Evolutionary conservation across 202 grass and related monocot genomes (phyloP).

Genomic region (Elaeis oleifera): DNA sequence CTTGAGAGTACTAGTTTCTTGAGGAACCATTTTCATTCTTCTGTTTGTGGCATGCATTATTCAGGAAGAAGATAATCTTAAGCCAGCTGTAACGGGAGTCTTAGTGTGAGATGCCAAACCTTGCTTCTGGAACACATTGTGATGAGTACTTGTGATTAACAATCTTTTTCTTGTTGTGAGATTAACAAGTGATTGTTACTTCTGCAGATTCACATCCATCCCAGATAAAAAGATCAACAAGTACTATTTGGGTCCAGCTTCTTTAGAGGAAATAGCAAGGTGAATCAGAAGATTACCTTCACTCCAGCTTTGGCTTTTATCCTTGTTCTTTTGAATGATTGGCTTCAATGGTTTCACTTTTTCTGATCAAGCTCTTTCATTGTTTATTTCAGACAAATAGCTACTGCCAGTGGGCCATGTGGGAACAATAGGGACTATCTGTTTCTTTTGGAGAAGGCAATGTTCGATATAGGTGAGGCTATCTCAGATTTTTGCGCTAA

Average conservation of each 20-base stretch:
- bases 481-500: slow-evolving; percentile 1
- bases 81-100: slow-evolving; percentile 47
- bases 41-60: background rate
- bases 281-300: slow-evolving; percentile 16
- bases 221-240: slow-evolving; percentile 77
- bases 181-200: no score
- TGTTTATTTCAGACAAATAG: slow-evolving; percentile 62
- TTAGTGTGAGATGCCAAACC: slow-evolving; percentile 52
- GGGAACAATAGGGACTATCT: slow-evolving; percentile 92
- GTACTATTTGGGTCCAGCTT: slow-evolving; percentile 85
- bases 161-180: slow-evolving; percentile 18
- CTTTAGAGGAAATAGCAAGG: slow-evolving; percentile 85
- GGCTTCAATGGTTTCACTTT: background rate
- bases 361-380: no score
- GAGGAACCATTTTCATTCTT: no score
- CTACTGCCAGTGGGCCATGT: slow-evolving; percentile 74
- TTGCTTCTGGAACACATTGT: slow-evolving; percentile 17
- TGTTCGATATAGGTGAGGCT: slow-evolving; percentile 65
- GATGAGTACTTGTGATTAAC: background rate
- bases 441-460: slow-evolving; percentile 89
- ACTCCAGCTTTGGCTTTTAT: slow-evolving; percentile 8
- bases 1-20: no score
- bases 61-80: slow-evolving; percentile 61
- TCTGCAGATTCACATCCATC: slow-evolving; percentile 63
- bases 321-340: background rate